Evolutionary conservation across 1,284 basidiomycete species (phyloP).

Genomic region (Boletellus sp.): DNA sequence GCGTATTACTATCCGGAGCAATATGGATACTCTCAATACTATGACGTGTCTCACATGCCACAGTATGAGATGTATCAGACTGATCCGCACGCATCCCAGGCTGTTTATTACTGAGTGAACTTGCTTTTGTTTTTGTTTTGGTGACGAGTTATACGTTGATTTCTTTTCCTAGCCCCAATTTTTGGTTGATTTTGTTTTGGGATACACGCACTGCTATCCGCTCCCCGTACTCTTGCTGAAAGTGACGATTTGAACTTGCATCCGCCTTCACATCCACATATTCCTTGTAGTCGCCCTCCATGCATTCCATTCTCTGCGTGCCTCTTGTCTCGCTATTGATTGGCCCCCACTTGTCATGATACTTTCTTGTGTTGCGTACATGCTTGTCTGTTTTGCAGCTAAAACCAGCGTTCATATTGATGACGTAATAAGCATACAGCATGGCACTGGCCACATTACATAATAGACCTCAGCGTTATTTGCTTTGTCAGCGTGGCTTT

Average conservation of each 20-base stretch:
- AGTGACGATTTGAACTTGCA: slow-evolving; percentile 29
- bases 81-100: slow-evolving; percentile 47
- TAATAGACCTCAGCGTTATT: neutral
- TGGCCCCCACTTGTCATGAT: too few relatives aligned
- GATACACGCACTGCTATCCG: slow-evolving; percentile 25
- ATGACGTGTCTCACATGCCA: slow-evolving; percentile 60
- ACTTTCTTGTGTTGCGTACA: slow-evolving; percentile 11
- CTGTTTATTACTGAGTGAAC: slow-evolving; percentile 55
- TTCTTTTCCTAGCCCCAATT: slow-evolving; percentile 15
- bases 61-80: slow-evolving; percentile 64
- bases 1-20: slow-evolving; percentile 64
- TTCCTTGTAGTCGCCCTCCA: slow-evolving; percentile 15
- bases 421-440: neutral
- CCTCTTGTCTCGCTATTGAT: slow-evolving; percentile 8
- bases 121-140: slow-evolving; percentile 2
- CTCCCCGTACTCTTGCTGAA: slow-evolving; percentile 8
- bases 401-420: neutral
- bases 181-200: slow-evolving; percentile 21
- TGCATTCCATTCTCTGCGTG: slow-evolving; percentile 16
- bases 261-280: slow-evolving; percentile 18
- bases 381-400: slow-evolving; percentile 19
- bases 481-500: slow-evolving; percentile 24
- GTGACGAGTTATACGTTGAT: slow-evolving; percentile 6
- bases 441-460: neutral
- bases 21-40: slow-evolving; percentile 60